These are phyloP conservation scores for Populus trichocarpa DNA, from an alignment of 441 rosid genomes.

Conservation along the genomic window DNA sequence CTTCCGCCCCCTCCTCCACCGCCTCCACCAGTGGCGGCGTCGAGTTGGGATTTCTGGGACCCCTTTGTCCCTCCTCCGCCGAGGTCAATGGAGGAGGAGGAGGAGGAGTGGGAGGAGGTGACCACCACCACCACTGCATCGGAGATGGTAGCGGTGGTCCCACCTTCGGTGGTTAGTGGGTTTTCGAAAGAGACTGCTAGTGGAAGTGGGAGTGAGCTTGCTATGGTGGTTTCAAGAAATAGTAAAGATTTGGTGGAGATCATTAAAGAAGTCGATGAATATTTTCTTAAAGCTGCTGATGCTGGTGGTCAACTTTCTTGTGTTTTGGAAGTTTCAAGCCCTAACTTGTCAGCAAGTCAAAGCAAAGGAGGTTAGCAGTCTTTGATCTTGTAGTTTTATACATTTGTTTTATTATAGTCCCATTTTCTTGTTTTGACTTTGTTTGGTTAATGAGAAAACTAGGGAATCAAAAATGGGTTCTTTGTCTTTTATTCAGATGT, in stretches of 20 bases:
- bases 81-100: conserved; percentile 42
- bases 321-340: conserved; percentile 56
- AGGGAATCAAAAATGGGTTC: not conserved
- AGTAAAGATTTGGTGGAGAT: conserved; percentile 85
- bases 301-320: conserved; percentile 64
- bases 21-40: conserved; percentile 62
- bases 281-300: conserved; percentile 74
- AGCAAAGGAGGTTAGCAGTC: conserved; percentile 45
- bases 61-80: conserved; percentile 61
- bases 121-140: conserved; percentile 44
- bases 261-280: conserved; percentile 83
- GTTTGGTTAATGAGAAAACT: not conserved
- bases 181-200: conserved; percentile 56
- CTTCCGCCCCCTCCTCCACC: conserved; percentile 66
- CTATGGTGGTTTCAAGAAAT: conserved; percentile 79
- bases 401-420: not conserved
- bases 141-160: conserved; percentile 43
- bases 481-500: not conserved
- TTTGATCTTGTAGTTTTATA: not conserved
- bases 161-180: conserved; percentile 56
- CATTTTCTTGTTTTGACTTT: not conserved
- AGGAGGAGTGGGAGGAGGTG: conserved; percentile 76
- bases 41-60: conserved; percentile 96
- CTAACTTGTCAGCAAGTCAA: conserved; percentile 31
- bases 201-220: conserved; percentile 66